phyloP scores from a whole-genome alignment of 441 rosid genomes.

The Metrosideros polymorpha region DNA sequence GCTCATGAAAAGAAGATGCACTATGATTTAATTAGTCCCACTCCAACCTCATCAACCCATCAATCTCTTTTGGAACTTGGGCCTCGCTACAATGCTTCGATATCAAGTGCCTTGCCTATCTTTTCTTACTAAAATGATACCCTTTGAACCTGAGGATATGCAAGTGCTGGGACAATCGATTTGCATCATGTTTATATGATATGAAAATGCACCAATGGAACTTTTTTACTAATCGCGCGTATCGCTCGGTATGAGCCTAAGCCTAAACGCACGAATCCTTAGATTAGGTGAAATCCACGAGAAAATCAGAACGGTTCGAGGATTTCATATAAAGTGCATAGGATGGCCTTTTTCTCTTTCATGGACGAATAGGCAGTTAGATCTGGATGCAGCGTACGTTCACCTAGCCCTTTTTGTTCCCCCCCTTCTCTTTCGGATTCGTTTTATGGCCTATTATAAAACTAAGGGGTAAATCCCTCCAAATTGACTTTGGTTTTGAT shows the following conservation, averaged over 20 bases:
- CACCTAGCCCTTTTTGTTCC: neutral
- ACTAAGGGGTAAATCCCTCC: neutral
- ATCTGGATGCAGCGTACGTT: neutral
- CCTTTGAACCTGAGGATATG: neutral
- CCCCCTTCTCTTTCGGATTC: neutral
- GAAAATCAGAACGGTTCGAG: neutral
- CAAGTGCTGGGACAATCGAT: neutral
- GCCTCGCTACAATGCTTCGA: conserved; percentile 36
- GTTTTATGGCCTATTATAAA: neutral
- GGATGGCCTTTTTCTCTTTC: neutral
- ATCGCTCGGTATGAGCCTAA: neutral
- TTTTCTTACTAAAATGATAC: neutral
- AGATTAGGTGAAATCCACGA: neutral
- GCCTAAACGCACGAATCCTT: neutral
- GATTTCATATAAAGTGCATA: neutral
- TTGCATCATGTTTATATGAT: neutral
- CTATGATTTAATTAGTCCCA: conserved; percentile 10
- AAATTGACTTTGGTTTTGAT: neutral
- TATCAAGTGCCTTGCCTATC: neutral
- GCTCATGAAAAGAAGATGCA: conserved; percentile 29
- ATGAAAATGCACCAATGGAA: neutral
- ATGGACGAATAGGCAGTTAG: neutral
- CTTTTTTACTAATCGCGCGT: neutral
- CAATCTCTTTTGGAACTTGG: conserved; percentile 93
- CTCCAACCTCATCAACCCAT: conserved; percentile 30